These are phyloP conservation scores for Colletotrichum phormii DNA, from an alignment of 2,329 filamentous ascomycete genomes.

Conservation along the genomic window DNA sequence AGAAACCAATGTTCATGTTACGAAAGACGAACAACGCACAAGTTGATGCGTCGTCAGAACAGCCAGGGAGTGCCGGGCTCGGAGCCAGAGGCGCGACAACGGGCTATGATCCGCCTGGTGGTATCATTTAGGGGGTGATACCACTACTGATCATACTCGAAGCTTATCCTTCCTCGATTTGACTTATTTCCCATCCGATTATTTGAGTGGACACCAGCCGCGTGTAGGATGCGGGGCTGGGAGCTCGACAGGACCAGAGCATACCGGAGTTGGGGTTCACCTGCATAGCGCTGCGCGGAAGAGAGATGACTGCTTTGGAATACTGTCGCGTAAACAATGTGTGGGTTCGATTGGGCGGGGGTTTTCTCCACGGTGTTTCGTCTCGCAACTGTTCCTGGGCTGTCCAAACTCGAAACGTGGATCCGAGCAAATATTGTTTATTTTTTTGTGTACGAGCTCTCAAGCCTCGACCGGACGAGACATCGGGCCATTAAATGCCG, in stretches of 20 bases:
- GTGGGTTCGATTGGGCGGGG: conserved; percentile 26
- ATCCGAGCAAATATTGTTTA: conserved; percentile 27
- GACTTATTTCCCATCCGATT: conserved; percentile 17
- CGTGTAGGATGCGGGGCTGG: conserved; percentile 18
- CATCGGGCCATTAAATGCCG: conserved; percentile 3
- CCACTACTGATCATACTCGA: conserved; percentile 33
- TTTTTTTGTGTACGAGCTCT: conserved; percentile 21
- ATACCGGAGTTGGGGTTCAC: conserved; percentile 35
- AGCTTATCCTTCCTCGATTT: conserved; percentile 24
- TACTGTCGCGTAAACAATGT: conserved; percentile 30
- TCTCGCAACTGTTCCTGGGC: conserved; percentile 31
- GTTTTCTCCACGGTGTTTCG: conserved; percentile 31
- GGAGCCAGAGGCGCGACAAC: conserved; percentile 55
- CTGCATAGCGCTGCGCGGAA: conserved; percentile 37
- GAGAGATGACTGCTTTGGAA: conserved; percentile 33
- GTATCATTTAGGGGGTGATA: conserved; percentile 61
- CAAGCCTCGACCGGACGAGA: conserved; percentile 13
- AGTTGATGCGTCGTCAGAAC: conserved; percentile 56
- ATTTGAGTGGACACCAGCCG: conserved; percentile 19
- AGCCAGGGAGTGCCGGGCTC: conserved; percentile 66
- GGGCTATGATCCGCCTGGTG: conserved; percentile 69
- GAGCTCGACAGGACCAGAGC: conserved; percentile 26
- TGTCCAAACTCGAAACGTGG: conserved; percentile 31
- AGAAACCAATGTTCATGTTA: conserved; percentile 99
- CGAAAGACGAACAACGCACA: conserved; percentile 72